A percentile compares a stretch with the other conserved stretches of the same genome.
Evolutionary conservation across 441 rosid genomes (phyloP).

Genomic region (Macaranga tanarius): DNA sequence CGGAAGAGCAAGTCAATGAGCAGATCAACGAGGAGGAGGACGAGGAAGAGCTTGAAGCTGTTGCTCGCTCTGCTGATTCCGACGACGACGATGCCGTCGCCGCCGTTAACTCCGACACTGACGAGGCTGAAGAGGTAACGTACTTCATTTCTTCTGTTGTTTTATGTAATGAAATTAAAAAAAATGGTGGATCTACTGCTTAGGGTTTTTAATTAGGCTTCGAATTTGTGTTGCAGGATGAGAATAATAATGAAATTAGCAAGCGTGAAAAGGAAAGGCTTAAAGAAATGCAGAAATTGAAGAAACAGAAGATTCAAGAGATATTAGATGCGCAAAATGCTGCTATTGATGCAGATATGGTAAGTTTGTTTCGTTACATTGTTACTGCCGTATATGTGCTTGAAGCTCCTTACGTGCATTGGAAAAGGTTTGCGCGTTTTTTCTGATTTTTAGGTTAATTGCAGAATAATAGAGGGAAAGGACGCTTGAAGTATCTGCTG

Average conservation of each 20-base stretch:
- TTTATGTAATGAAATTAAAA: too few relatives aligned
- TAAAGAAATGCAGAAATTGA: conserved; percentile 80
- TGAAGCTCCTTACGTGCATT: background rate
- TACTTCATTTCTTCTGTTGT: background rate
- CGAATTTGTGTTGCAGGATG: conserved; percentile 43
- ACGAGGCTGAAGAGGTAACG: conserved; percentile 55
- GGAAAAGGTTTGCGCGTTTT: background rate
- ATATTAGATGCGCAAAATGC: conserved; percentile 91
- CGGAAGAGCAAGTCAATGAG: conserved; percentile 60
- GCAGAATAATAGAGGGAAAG: conserved; percentile 87
- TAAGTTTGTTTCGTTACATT: conserved; percentile 21
- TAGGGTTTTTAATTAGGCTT: background rate
- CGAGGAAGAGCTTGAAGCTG: conserved; percentile 94
- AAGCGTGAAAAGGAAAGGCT: conserved; percentile 89
- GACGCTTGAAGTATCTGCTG: conserved; percentile 84
- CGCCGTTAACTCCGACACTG: conserved; percentile 36
- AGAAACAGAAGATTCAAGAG: conserved; percentile 92
- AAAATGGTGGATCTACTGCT: conserved; percentile 2
- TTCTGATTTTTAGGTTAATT: conserved; percentile 16
- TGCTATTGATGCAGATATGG: conserved; percentile 93
- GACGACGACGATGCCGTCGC: conserved; percentile 52
- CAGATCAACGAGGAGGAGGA: conserved; percentile 79
- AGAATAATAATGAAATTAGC: conserved; percentile 47
- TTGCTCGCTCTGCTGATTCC: conserved; percentile 78
- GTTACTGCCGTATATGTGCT: background rate